These are phyloP conservation scores for Acacia pycnantha DNA, from an alignment of 331 rosid species.

Conservation along the genomic window DNA sequence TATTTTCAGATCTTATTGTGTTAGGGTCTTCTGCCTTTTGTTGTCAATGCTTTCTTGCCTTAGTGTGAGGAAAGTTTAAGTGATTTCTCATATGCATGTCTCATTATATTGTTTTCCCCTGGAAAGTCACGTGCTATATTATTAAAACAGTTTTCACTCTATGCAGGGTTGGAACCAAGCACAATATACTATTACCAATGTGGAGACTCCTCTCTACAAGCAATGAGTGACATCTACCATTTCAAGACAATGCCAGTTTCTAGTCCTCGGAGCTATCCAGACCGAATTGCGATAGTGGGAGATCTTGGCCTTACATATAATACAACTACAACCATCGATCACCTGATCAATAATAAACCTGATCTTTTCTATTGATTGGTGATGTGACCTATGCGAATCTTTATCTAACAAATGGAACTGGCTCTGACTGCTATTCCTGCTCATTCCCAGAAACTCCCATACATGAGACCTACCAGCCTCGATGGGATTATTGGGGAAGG, in stretches of 20 bases:
- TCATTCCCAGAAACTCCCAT: conserved; percentile 69
- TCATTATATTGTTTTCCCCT: neutral
- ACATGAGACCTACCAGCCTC: conserved; percentile 90
- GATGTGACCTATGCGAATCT: conserved; percentile 76
- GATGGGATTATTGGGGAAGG: conserved; percentile 99
- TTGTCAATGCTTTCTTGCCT: neutral
- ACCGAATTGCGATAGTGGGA: conserved; percentile 65
- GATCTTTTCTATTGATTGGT: conserved; percentile 77
- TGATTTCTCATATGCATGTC: neutral
- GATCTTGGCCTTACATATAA: conserved; percentile 94
- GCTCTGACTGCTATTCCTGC: conserved; percentile 79
- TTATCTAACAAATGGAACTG: conserved; percentile 85
- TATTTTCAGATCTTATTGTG: neutral
- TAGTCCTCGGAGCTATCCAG: conserved; percentile 59
- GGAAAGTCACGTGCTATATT: neutral
- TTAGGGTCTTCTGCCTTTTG: neutral
- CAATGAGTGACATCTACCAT: conserved; percentile 56
- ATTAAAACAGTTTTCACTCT: conserved; percentile 16
- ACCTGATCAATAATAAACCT: conserved; percentile 63
- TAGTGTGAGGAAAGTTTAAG: neutral
- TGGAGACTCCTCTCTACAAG: conserved; percentile 66
- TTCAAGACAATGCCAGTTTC: conserved; percentile 77
- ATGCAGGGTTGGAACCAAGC: conserved; percentile 63
- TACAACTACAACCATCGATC: conserved; percentile 71
- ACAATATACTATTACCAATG: conserved; percentile 69